These are phyloP conservation scores for Trebouxiophyceae sp. DNA, from an alignment of 163 green algal genomes.

Conservation along the genomic window DNA sequence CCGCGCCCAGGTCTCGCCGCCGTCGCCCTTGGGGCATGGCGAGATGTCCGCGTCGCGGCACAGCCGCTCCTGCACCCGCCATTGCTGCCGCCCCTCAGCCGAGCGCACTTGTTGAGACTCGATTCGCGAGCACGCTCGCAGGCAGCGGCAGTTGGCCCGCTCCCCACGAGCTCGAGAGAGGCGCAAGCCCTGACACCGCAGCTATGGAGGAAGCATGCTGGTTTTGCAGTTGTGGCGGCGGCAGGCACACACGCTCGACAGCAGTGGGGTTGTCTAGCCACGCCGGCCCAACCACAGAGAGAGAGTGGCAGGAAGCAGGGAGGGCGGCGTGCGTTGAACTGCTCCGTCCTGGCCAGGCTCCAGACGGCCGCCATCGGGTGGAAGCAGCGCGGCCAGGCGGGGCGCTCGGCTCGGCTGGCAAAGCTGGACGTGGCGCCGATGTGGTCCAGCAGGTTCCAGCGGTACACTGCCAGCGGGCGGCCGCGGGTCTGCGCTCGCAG, in stretches of 20 bases:
- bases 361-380: constrained; percentile 25
- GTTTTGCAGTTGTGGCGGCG: too few species aligned
- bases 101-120: not conserved
- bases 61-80: constrained; percentile 3
- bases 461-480: constrained; percentile 7
- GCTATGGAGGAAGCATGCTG: not conserved
- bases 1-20: constrained; percentile 4
- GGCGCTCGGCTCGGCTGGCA: constrained; percentile 21
- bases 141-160: not conserved
- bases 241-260: too few species aligned
- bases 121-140: too few species aligned
- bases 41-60: constrained; percentile 12
- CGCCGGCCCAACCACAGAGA: not conserved
- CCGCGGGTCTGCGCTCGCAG: constrained; percentile 1
- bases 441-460: constrained; percentile 40
- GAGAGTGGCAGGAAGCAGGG: not conserved
- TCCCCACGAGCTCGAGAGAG: not conserved
- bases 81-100: not conserved
- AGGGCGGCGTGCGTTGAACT: constrained; percentile 8
- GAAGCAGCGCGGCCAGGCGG: constrained; percentile 32
- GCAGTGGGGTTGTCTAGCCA: not conserved
- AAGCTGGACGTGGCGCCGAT: constrained; percentile 35
- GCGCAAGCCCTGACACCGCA: not conserved
- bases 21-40: not conserved
- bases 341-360: constrained; percentile 7